Evolutionary conservation across 2,329 filamentous ascomycete genomes (phyloP).

Genomic region (Penicillium frequentans): DNA sequence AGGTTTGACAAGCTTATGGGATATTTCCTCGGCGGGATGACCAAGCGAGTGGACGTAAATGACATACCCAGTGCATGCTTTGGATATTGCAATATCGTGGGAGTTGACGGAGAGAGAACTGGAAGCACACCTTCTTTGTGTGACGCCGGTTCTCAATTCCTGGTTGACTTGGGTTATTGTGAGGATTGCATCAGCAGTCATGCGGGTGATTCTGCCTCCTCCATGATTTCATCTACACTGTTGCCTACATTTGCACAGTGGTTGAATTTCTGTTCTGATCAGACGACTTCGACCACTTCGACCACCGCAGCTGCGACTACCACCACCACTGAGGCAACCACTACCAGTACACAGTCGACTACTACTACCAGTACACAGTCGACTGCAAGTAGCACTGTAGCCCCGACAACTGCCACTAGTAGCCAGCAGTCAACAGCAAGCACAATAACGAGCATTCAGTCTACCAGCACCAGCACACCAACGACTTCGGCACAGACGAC

Average conservation of each 20-base stretch:
- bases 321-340: background rate
- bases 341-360: background rate
- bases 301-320: background rate
- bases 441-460: background rate
- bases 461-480: background rate
- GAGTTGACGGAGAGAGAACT: background rate
- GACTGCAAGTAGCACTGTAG: background rate
- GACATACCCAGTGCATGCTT: background rate
- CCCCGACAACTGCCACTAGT: background rate
- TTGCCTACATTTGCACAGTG: conserved; percentile 16
- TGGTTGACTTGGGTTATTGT: conserved; percentile 6
- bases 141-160: conserved; percentile 11
- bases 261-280: conserved; percentile 15
- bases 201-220: background rate
- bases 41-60: background rate
- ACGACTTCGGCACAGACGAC: background rate
- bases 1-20: background rate
- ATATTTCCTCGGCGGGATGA: background rate
- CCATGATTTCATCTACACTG: conserved; percentile 6
- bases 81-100: background rate
- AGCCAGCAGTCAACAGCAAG: background rate
- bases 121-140: conserved; percentile 5
- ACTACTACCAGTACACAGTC: background rate
- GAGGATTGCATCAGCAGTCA: background rate
- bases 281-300: background rate